Evolutionary conservation across 441 rosid species (phyloP).

Genomic region (Erodium trifolium): DNA sequence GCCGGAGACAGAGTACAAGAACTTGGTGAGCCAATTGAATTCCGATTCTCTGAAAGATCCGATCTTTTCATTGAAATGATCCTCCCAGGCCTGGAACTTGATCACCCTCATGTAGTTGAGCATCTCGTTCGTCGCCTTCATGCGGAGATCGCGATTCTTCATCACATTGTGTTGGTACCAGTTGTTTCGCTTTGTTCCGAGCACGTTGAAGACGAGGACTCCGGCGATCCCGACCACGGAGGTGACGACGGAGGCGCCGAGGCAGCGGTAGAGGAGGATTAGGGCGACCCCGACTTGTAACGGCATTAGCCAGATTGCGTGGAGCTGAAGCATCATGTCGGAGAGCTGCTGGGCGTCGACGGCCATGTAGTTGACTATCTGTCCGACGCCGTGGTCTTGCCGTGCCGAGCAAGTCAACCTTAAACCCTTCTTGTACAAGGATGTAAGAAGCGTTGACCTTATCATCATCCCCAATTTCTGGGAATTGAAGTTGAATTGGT

Average conservation of each 20-base stretch:
- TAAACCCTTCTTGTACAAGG: constrained; percentile 65
- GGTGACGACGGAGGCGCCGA: constrained; percentile 61
- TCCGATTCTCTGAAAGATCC: constrained; percentile 50
- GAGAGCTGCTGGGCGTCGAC: constrained; percentile 89
- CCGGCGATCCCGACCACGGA: constrained; percentile 49
- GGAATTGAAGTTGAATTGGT: constrained; percentile 59
- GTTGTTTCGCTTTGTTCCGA: constrained; percentile 62
- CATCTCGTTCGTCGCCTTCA: constrained; percentile 72
- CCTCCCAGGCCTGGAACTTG: constrained; percentile 91
- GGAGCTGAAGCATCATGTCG: constrained; percentile 85
- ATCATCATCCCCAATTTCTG: constrained; percentile 84
- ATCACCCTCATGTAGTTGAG: constrained; percentile 77
- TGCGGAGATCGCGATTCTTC: constrained; percentile 65
- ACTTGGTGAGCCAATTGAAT: constrained; percentile 64
- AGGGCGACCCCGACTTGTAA: constrained; percentile 64
- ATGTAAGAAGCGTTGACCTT: constrained; percentile 79
- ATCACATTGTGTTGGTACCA: constrained; percentile 65
- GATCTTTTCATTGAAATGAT: constrained; percentile 55
- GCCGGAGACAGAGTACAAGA: constrained; percentile 68
- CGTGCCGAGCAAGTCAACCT: constrained; percentile 65
- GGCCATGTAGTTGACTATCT: constrained; percentile 70
- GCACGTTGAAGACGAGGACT: constrained; percentile 56
- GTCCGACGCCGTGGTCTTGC: constrained; percentile 67
- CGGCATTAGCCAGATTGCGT: constrained; percentile 47
- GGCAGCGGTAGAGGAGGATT: constrained; percentile 50